Evolutionary conservation across 768 basidiomycete genomes (phyloP), one percentile per base, ranked within the genome.

Genomic region (Mycena maculata): DNA sequence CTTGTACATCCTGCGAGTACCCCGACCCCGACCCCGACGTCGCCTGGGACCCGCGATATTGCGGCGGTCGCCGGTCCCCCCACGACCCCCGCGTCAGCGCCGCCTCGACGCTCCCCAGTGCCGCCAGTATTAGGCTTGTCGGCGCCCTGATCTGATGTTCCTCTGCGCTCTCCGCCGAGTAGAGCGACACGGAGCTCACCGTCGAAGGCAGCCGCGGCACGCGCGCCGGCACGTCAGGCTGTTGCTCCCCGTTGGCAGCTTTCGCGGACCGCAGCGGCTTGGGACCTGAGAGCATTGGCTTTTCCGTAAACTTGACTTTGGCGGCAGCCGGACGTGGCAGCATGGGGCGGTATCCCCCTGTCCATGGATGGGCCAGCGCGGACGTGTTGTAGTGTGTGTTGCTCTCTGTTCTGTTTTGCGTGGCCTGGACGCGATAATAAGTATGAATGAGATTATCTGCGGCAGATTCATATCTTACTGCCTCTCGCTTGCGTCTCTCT

Each of bases 341-440:
- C 12, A 56, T 47, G 13, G 80, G 79, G 30, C 71, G 75, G 60
- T 79, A 78, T n/a, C 68, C 66, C 15, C 55, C 62, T n/a, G 66
- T 71, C 58, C 67, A 69, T 6, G 73, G 73, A 30, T 72, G 71
- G 23, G 76, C 71, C 38, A 75, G 70, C 36, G 61, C 67, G 36
- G 84, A 62, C 48, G 61, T 81, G 61, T 86, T 85, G 50, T 74
- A 80, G 15, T 78, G 74, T 1, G 84, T 85, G 70, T 86, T 85
- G 61, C 77, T 78, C 52, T 76, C 77, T 41, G 78, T 79, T 60
- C 69, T 68, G 41, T 70, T 66, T 28, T 62, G 56, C n/a, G 73
- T 66, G 60, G 75, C 76, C 77, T 79, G 44, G 20, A 50, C 54
- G 50, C 69, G 60, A 58, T 48, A n/a, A n/a, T 63, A 41, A 68